Conservation (phyloP, 2,329 filamentous ascomycete species). For the Sarocladiaceae sp. region DNA sequence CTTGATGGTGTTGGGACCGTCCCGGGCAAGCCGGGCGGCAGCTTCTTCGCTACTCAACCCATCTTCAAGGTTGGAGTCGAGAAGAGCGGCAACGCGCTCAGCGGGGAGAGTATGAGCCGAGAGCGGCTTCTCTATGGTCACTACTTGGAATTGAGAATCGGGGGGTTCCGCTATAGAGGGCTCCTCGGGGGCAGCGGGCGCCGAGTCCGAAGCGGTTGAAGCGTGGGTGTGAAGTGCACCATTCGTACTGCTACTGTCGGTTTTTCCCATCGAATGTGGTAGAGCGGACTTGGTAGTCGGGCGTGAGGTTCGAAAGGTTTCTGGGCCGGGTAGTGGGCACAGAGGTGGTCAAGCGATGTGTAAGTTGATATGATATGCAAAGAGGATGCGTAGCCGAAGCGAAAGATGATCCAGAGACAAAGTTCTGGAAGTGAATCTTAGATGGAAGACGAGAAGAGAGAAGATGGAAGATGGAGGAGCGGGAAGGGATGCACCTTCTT, state of each 20-base stretch:
- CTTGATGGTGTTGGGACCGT: constrained; percentile 69
- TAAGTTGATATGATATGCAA: constrained; percentile 10
- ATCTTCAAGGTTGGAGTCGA: constrained; percentile 45
- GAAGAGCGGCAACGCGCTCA: constrained; percentile 27
- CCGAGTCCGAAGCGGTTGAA: constrained; percentile 28
- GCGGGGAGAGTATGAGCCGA: constrained; percentile 32
- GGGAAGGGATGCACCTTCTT: constrained; percentile 10
- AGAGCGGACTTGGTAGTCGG: background rate
- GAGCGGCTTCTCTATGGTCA: constrained; percentile 29
- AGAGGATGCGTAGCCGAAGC: background rate
- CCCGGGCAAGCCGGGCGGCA: constrained; percentile 56
- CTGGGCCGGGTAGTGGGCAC: constrained; percentile 6
- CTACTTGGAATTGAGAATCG: constrained; percentile 16
- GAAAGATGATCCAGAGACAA: constrained; percentile 5
- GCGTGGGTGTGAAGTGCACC: constrained; percentile 35
- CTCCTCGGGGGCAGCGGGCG: constrained; percentile 31
- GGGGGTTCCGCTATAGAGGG: constrained; percentile 35
- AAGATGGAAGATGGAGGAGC: background rate
- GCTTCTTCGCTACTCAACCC: constrained; percentile 62
- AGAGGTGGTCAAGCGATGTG: constrained; percentile 1
- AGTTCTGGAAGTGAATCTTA: constrained; percentile 1
- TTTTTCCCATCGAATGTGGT: constrained; percentile 38
- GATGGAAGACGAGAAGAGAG: constrained; percentile 9
- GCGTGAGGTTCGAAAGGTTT: background rate
- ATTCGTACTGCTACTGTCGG: constrained; percentile 32